A percentile compares a stretch with the other conserved stretches of the same genome.
Evolutionary conservation across 192 early-diverging fungal species (phyloP).

Genomic region (Linnemannia elongata): DNA sequence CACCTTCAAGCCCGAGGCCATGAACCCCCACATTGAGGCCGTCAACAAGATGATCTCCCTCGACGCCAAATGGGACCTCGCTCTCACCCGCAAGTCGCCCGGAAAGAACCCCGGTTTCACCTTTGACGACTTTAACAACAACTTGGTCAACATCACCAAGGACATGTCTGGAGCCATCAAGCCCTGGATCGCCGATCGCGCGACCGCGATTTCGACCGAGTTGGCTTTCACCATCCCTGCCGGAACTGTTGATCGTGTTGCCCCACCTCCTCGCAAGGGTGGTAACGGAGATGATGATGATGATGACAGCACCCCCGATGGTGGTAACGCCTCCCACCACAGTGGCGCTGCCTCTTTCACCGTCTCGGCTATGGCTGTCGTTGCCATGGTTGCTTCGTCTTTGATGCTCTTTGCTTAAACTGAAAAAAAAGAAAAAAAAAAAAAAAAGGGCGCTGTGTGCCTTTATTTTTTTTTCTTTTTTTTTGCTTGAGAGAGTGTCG

Average conservation of each 20-base stretch:
- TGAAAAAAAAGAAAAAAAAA: neutral
- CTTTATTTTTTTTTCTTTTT: too few species aligned
- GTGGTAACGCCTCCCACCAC: conserved; percentile 22
- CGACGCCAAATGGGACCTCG: conserved; percentile 57
- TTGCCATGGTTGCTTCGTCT: conserved; percentile 21
- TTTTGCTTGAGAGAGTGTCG: too few species aligned
- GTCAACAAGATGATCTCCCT: conserved; percentile 56
- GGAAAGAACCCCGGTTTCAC: conserved; percentile 42
- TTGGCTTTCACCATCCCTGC: conserved; percentile 42
- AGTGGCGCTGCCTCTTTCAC: conserved; percentile 11
- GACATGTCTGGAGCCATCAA: conserved; percentile 47
- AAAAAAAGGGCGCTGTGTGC: neutral
- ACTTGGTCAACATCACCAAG: conserved; percentile 48
- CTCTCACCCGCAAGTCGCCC: conserved; percentile 33
- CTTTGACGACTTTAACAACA: conserved; percentile 51
- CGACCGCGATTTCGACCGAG: conserved; percentile 23
- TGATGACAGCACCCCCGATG: conserved; percentile 1
- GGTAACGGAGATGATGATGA: conserved; percentile 26
- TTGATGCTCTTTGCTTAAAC: conserved; percentile 48
- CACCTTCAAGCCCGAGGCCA: conserved; percentile 50
- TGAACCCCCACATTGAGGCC: conserved; percentile 49
- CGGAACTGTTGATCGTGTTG: conserved; percentile 45
- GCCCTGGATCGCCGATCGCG: conserved; percentile 29
- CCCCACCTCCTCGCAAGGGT: conserved; percentile 46
- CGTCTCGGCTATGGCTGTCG: conserved; percentile 8